Conservation (phyloP, 116 monocot species). For the Iris pallida region DNA sequence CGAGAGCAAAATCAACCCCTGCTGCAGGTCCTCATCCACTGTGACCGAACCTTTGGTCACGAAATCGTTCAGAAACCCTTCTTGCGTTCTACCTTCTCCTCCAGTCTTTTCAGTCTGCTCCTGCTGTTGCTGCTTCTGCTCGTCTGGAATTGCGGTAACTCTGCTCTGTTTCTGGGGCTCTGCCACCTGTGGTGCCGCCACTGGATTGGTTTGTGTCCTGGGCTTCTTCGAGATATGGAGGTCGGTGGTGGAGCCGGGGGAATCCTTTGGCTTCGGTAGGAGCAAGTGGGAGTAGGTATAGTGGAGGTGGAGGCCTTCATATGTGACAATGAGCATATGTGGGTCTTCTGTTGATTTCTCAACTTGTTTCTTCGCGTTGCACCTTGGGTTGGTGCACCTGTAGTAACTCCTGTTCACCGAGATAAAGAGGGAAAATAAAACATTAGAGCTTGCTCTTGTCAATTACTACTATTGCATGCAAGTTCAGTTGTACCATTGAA, state of each 20-base stretch:
- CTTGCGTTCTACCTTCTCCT: not conserved
- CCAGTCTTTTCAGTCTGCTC: not conserved
- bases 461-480: too few species aligned
- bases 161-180: not conserved
- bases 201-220: conserved; percentile 2
- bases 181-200: not conserved
- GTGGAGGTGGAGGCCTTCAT: conserved; percentile 84
- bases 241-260: not conserved
- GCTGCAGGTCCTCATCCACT: not conserved
- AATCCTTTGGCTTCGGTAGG: conserved; percentile 8
- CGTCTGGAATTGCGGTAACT: not conserved
- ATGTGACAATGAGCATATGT: conserved; percentile 57
- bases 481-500: too few species aligned
- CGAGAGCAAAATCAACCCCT: not conserved
- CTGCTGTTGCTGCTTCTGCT: not conserved
- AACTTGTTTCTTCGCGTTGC: conserved; percentile 84
- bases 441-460: too few species aligned
- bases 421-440: not conserved
- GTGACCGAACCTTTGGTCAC: not conserved
- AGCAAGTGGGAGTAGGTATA: conserved; percentile 72
- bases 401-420: conserved; percentile 67
- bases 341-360: conserved; percentile 67
- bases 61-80: not conserved
- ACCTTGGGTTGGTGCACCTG: conserved; percentile 84
- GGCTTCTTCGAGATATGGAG: conserved; percentile 20